Base-by-base conservation (phyloP, 1,284 basidiomycete genomes). In the Trichosporon coremiiforme region DNA sequence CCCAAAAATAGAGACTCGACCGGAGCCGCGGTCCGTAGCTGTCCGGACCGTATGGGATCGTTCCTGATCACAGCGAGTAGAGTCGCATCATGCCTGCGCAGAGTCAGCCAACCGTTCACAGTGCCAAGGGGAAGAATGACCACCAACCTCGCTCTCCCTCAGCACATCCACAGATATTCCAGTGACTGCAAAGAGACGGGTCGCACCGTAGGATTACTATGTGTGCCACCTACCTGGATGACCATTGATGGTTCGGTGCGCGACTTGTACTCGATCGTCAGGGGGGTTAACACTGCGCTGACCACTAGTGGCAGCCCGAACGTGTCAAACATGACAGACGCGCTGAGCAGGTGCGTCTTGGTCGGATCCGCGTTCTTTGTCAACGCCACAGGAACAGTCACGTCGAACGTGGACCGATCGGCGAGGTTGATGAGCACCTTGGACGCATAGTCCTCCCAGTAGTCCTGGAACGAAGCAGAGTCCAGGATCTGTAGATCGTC, bases 201-300 rank as follows among this genome's bases (percentile, higher is more conserved):
- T 17, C 71, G 68, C 13, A 68, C 65, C 57, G 69, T 67, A 20
- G 68, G 69, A 62, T 68, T 70, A 17, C 66, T 57, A 45, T 62
- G 10, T 25, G 67, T 64, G 25, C 71, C 71, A 73, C 71, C 71
- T 67, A 73, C 71, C 71, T 73, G 71, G 62, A 73, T 69, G 38
- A 70, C 71, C 62, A 73, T 73, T 62, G 62, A 47, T 22, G 69
- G 65, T 36, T 60, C 55, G 13, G 5, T 33, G 25, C 55, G 55
- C 25, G 55, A 17, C 55, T 60, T 60, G 55, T 31, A 33, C 25
- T 60, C 55, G 55, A 60, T 60, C 25, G 55, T 33, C 20, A 72
- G 65, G 2, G 70, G 68, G 4, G 72, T 68, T 2, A 73, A 66
- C 12, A 73, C 69, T 1, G 66, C 72, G 5, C 66, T 73, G 33